Conservation (phyloP, 2,329 filamentous ascomycete genomes). For the Hymenoscyphus fraxineus region DNA sequence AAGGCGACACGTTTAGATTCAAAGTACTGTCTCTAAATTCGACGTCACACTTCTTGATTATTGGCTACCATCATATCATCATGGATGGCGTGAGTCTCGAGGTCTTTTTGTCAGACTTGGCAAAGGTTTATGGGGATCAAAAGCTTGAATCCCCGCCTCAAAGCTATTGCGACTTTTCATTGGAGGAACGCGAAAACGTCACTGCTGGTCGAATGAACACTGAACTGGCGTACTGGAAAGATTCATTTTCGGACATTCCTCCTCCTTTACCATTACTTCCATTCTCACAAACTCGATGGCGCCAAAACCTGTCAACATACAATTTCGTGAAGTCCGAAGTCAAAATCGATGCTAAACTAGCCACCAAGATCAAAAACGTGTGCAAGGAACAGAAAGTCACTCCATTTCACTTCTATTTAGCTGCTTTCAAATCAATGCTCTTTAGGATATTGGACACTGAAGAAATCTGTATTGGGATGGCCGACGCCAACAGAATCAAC, state of each 20-base stretch:
- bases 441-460: conserved; percentile 17
- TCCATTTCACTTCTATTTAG: conserved; percentile 46
- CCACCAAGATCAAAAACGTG: conserved; percentile 6
- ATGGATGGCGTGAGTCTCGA: conserved; percentile 47
- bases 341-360: not conserved
- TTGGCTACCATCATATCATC: conserved; percentile 47
- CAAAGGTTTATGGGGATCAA: conserved; percentile 39
- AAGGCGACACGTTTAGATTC: conserved; percentile 2
- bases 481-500: conserved; percentile 42
- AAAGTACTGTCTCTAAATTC: not conserved
- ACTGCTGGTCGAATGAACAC: conserved; percentile 30
- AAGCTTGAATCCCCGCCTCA: conserved; percentile 12
- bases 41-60: conserved; percentile 25
- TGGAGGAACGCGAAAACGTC: conserved; percentile 32
- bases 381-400: conserved; percentile 33
- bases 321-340: not conserved
- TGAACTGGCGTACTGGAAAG: conserved; percentile 38
- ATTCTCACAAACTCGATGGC: conserved; percentile 1
- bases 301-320: not conserved
- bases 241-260: conserved; percentile 27
- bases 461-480: conserved; percentile 42
- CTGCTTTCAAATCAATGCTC: conserved; percentile 33
- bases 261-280: conserved; percentile 32
- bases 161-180: conserved; percentile 39
- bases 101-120: conserved; percentile 43